Percentiles rank a stretch among this genome's conserved stretches.
These are phyloP conservation scores for Fusarium guadeloupense DNA, from an alignment of 2,329 filamentous ascomycete genomes.

Conservation along the genomic window DNA sequence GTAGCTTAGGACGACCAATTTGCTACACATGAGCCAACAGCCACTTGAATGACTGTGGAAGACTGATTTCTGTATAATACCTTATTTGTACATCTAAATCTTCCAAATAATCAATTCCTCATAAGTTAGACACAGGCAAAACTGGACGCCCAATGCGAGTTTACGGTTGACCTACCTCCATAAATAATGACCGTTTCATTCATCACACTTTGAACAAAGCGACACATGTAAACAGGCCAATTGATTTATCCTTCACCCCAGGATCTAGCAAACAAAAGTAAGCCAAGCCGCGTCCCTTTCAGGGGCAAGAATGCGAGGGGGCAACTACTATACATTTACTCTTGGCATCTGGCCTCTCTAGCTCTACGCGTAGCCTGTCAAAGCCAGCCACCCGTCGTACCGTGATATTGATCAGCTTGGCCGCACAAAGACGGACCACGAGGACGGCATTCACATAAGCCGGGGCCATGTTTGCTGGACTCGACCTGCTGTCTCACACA, in stretches of 20 bases:
- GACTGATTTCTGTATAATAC: background rate
- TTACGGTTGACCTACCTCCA: background rate
- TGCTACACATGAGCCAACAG: background rate
- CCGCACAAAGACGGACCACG: slow-evolving; percentile 23
- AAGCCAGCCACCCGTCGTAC: slow-evolving; percentile 8
- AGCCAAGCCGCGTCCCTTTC: slow-evolving; percentile 3
- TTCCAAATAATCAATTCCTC: background rate
- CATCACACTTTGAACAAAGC: slow-evolving; percentile 5
- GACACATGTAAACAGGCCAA: slow-evolving; percentile 16
- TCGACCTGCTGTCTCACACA: slow-evolving; percentile 22
- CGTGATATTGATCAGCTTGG: slow-evolving; percentile 2
- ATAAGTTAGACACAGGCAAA: background rate
- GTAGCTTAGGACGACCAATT: background rate
- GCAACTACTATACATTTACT: background rate
- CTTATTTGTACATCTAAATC: background rate
- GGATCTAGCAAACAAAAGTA: slow-evolving; percentile 15
- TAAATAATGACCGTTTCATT: background rate
- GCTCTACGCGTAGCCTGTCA: slow-evolving; percentile 2
- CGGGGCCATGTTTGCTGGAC: slow-evolving; percentile 20
- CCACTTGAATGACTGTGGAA: background rate
- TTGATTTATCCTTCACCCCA: background rate
- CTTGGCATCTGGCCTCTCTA: slow-evolving; percentile 5
- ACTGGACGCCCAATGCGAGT: background rate
- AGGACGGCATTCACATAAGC: slow-evolving; percentile 17
- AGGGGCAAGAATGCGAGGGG: slow-evolving; percentile 11